Percentiles rank a stretch among this genome's conserved stretches.
These are phyloP conservation scores for Tephrocybe sp. DNA, from an alignment of 768 basidiomycete species.

Conservation along the genomic window DNA sequence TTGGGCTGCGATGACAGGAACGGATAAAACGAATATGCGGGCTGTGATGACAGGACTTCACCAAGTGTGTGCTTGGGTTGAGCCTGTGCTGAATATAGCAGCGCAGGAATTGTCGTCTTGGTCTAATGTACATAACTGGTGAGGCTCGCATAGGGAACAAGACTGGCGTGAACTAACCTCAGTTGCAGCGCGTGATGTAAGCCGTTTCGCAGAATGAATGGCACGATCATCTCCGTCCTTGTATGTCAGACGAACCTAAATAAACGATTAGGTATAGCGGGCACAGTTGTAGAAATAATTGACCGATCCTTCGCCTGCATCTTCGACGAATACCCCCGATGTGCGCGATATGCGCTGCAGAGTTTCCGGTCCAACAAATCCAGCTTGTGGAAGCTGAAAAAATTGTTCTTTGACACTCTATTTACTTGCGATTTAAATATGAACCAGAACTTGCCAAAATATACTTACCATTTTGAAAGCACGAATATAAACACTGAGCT, in stretches of 20 bases:
- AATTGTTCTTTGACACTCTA: slow-evolving; percentile 40
- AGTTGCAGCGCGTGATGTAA: slow-evolving; percentile 50
- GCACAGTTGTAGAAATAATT: slow-evolving; percentile 1
- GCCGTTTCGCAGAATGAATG: slow-evolving; percentile 46
- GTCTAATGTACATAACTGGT: slow-evolving; percentile 10
- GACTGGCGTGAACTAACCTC: slow-evolving; percentile 39
- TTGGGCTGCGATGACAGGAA: slow-evolving; percentile 52
- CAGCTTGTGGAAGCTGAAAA: slow-evolving; percentile 43
- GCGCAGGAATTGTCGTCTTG: slow-evolving; percentile 7
- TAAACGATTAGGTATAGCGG: not conserved
- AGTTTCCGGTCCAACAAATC: slow-evolving; percentile 43
- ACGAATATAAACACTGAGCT: slow-evolving; percentile 45
- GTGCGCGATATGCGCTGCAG: slow-evolving; percentile 67
- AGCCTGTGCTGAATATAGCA: slow-evolving; percentile 16
- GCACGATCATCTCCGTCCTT: slow-evolving; percentile 35
- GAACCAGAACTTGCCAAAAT: not conserved
- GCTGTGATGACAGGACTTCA: slow-evolving; percentile 27
- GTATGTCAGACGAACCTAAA: slow-evolving; percentile 59
- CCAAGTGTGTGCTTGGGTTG: slow-evolving; percentile 24
- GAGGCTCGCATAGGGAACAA: not conserved
- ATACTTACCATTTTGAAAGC: slow-evolving; percentile 49
- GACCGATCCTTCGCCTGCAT: slow-evolving; percentile 49
- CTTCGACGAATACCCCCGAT: slow-evolving; percentile 64
- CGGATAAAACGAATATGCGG: slow-evolving; percentile 66
- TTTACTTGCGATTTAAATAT: slow-evolving; percentile 4